Base-by-base conservation (phyloP, 163 green algal genomes). In the Chloroidium sp. region DNA sequence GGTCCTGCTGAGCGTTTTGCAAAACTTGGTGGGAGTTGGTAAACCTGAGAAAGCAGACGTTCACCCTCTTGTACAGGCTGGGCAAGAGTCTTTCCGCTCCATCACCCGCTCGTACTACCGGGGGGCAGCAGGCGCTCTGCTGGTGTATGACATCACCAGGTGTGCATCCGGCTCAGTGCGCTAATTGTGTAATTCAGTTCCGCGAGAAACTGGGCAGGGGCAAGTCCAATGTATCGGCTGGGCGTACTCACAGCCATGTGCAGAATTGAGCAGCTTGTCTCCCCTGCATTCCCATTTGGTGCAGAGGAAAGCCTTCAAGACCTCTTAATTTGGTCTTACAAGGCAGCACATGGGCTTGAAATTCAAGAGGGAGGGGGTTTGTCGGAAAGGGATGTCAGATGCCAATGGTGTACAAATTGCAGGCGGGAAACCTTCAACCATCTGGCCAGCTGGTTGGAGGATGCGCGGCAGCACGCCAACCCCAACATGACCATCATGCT, bases 401-500 rank as follows among this genome's bases (percentile, higher is more conserved):
- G 36, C 36, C 36, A 36, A 36, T 36, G 36, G 36, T 36, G 36
- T 36, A 36, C 36, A 36, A 36, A 36, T 75, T 60, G 57, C 85
- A 97, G 96, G 81, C 89, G 97, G 36, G 97, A 99, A 82, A 99
- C 97, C 0, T 99, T 99, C 89, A 97, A 99, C 82, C 95, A 99
- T 84, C 86, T 99, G 69, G 93, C 97, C 0, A 96, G 89, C 81
- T 99, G 97, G 97, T 89, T 99, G 78, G 97, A 99, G 82, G 97
- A 99, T 83, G 97, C 97, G 2, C 88, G 96, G 62, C 94, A 98
- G 89, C 97, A 99, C 83, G 97, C 97, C 58, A 99, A 99, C 89
- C 93, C 94, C 61, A 98, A 98, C 90, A 99, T 99, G 97, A 99
- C 96, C 62, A 98, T 99, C 85, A 99, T 99, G 97, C 91, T 99